Conservation (phyloP, 2,329 filamentous ascomycete species). For the Fusarium palustre region DNA sequence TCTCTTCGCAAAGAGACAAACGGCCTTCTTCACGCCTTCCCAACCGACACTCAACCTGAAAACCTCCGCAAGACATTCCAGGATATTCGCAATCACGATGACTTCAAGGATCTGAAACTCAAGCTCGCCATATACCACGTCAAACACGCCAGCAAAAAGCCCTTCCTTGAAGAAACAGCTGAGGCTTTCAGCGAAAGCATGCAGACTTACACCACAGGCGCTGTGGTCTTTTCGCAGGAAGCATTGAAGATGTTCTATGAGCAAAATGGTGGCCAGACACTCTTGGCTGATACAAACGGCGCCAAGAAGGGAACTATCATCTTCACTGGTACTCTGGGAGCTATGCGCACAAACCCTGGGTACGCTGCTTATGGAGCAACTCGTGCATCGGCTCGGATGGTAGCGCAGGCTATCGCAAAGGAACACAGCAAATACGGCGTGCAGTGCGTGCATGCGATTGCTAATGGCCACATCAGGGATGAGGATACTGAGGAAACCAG, state of each 20-base stretch:
- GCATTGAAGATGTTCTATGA: slow-evolving; percentile 63
- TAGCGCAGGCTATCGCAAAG: slow-evolving; percentile 66
- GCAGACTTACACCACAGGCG: slow-evolving; percentile 65
- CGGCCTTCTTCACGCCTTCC: slow-evolving; percentile 35
- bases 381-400: slow-evolving; percentile 63
- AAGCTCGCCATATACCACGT: slow-evolving; percentile 66
- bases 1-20: slow-evolving; percentile 61
- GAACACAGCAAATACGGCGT: slow-evolving; percentile 68
- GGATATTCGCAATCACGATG: slow-evolving; percentile 59
- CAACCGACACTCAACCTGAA: slow-evolving; percentile 23
- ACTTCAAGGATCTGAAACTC: slow-evolving; percentile 63
- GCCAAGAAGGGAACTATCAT: slow-evolving; percentile 68
- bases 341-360: slow-evolving; percentile 64
- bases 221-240: slow-evolving; percentile 67
- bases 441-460: slow-evolving; percentile 70
- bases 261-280: slow-evolving; percentile 60
- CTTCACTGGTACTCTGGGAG: slow-evolving; percentile 67
- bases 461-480: slow-evolving; percentile 66
- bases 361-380: slow-evolving; percentile 67
- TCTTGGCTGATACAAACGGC: slow-evolving; percentile 57
- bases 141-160: slow-evolving; percentile 66
- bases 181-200: slow-evolving; percentile 61
- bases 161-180: slow-evolving; percentile 65
- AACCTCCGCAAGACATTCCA: slow-evolving; percentile 29
- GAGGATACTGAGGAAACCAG: slow-evolving; percentile 61